These are phyloP conservation scores for Pholiota adiposa DNA, from an alignment of 1,284 basidiomycete species.

Conservation along the genomic window DNA sequence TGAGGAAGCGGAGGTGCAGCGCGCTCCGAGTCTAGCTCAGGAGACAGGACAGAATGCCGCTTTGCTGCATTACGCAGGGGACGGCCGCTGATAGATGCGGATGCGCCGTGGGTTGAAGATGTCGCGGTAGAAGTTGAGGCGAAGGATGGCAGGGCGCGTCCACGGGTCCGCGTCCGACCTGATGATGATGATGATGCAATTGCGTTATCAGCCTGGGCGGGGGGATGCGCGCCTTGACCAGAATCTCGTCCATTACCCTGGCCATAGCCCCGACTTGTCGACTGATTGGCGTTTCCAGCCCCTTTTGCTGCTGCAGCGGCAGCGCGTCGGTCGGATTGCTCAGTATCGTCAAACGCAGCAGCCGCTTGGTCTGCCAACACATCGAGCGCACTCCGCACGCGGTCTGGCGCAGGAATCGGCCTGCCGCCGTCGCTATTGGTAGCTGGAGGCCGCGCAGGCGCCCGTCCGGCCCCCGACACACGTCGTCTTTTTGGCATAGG, in stretches of 20 bases:
- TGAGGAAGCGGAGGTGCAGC: conserved; percentile 2
- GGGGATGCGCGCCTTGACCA: not conserved
- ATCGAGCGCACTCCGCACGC: conserved; percentile 60
- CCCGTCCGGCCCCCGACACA: conserved; percentile 20
- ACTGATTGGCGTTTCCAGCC: not conserved
- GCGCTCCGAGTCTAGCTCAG: not conserved
- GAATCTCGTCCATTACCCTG: conserved; percentile 26
- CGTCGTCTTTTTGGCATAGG: conserved; percentile 37
- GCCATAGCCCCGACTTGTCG: not conserved
- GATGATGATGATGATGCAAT: not conserved
- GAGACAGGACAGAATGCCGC: not conserved
- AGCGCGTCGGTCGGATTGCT: conserved; percentile 18
- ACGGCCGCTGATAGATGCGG: not conserved
- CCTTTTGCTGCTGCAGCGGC: conserved; percentile 10
- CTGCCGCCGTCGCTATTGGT: not conserved
- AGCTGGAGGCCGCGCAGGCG: not conserved
- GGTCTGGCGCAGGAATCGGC: conserved; percentile 12
- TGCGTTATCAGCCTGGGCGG: not conserved
- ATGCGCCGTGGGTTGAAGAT: not conserved
- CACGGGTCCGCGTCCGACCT: not conserved
- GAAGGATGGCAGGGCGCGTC: not conserved
- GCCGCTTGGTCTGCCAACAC: conserved; percentile 76
- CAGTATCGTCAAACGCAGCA: conserved; percentile 42
- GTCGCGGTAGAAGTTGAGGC: not conserved
- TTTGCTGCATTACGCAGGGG: conserved; percentile 7